Base-by-base conservation (phyloP, 148 eudicot species). In the Chenopodium quinoa region DNA sequence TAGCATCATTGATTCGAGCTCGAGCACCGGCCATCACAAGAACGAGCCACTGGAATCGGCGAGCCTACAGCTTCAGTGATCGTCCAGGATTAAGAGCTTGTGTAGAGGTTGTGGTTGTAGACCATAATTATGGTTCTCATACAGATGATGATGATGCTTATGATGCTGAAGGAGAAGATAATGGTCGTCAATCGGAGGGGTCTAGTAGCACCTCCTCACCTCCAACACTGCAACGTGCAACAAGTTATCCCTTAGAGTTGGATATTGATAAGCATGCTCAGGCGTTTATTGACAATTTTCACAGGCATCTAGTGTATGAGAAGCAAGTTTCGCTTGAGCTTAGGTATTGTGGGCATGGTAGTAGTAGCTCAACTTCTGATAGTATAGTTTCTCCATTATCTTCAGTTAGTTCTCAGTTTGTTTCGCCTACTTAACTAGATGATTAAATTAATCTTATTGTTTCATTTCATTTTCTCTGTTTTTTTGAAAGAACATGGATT, bases 261-360 rank as follows among this genome's bases (percentile, higher is more conserved):
- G 83, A 85, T 71, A 84, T 87, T 0, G 86, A 87, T 78, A 80
- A 75, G 31, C 80, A 58, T n/a, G 85, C 89, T 27, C 86, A 87
- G 19, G 50, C 80, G 86, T 87, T 87, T 56, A 87, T 87, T 9
- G 52, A 72, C 16, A 80, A 83, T 81, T 87, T 87, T 72, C 62
- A 83, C 37, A 47, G 56, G 48, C 89, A 85, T 52, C 40, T 87
- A 32, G 48, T 75, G 17, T 80, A 14, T 52, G 89, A 87, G 25
- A 85, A 80, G 29, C 89, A 87, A 76, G 82, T 87, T 48, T 87
- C 89, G 1, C 27, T 87, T 66, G 77, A 83, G 52, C 71, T 87
- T 44, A 85, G 84, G 82, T 87, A 87, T 69, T 78, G 84, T 25
- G 50, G 80, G 6, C 75, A 19, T 0, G 23, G 68, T 74, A 44